A percentile compares a stretch with the other conserved stretches of the same genome.
These are phyloP conservation scores for Vanderwaltozyma tropicalis DNA, from an alignment of 805 yeast genomes.

Conservation along the genomic window DNA sequence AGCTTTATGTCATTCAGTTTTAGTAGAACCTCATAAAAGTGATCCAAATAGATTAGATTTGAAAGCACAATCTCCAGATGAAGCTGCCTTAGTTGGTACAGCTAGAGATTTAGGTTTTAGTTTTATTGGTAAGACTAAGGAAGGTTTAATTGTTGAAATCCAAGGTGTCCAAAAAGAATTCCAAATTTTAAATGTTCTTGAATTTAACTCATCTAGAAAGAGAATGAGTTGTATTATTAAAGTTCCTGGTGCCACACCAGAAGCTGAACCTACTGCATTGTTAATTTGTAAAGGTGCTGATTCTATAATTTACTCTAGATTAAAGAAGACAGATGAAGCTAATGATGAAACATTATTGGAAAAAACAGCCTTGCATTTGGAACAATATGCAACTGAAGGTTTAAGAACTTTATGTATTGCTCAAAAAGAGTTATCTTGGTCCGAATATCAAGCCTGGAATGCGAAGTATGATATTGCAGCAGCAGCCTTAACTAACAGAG, in stretches of 20 bases:
- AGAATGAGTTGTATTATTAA: conserved; percentile 79
- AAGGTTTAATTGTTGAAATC: conserved; percentile 54
- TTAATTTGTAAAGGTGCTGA: conserved; percentile 83
- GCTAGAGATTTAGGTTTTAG: conserved; percentile 71
- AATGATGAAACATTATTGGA: conserved; percentile 40
- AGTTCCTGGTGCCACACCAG: conserved; percentile 39
- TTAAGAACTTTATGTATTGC: conserved; percentile 76
- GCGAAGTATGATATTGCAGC: conserved; percentile 53
- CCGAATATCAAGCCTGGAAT: conserved; percentile 55
- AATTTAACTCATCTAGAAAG: conserved; percentile 76
- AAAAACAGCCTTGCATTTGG: conserved; percentile 63
- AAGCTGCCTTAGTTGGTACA: conserved; percentile 76
- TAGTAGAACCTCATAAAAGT: conserved; percentile 55
- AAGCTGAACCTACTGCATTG: conserved; percentile 47
- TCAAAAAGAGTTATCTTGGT: conserved; percentile 53
- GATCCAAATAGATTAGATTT: conserved; percentile 46
- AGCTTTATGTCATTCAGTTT: conserved; percentile 71
- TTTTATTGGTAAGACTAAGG: conserved; percentile 54
- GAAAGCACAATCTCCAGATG: conserved; percentile 82
- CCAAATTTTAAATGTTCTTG: conserved; percentile 60
- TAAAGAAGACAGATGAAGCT: conserved; percentile 32
- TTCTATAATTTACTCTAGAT: conserved; percentile 62
- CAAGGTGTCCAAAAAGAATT: conserved; percentile 66
- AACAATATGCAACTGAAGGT: conserved; percentile 76
- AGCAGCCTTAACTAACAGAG: conserved; percentile 53